phyloP scores from a whole-genome alignment of 257 asterid species.

The Solanum pinnatisectum region DNA sequence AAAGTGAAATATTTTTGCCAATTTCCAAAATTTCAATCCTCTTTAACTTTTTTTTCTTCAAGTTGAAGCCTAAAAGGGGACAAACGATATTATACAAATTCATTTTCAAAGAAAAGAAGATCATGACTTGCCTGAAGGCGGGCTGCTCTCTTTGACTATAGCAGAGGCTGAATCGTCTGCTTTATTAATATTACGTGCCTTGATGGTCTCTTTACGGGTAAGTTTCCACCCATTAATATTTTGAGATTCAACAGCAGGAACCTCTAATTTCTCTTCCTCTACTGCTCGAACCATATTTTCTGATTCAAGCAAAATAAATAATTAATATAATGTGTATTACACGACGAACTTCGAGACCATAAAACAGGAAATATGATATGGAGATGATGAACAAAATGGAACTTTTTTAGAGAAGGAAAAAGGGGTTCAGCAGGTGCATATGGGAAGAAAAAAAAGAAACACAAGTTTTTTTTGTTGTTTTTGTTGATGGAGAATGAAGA shows the following conservation, averaged over 20 bases:
- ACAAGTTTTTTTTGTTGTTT: background rate
- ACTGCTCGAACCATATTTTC: conserved; percentile 31
- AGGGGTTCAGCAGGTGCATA: background rate
- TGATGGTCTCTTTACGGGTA: background rate
- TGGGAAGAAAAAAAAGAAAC: background rate
- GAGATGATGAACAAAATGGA: background rate
- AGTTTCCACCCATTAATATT: background rate
- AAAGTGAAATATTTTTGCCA: background rate
- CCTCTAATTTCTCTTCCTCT: conserved; percentile 36
- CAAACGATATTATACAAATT: background rate
- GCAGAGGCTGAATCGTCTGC: conserved; percentile 3
- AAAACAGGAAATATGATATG: background rate
- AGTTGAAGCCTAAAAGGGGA: background rate
- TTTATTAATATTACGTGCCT: conserved; percentile 3
- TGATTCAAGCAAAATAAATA: background rate
- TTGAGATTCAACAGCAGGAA: background rate
- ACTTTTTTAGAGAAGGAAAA: background rate
- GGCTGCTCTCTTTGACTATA: background rate
- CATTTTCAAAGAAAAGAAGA: background rate
- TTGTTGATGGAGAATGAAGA: background rate
- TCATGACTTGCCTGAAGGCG: conserved; percentile 22
- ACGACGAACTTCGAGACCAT: background rate
- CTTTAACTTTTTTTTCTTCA: background rate
- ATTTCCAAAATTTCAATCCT: background rate
- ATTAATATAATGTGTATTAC: background rate